Evolutionary conservation across 495 filamentous ascomycete genomes (phyloP).

Genomic region (Penicillium subrubescens): DNA sequence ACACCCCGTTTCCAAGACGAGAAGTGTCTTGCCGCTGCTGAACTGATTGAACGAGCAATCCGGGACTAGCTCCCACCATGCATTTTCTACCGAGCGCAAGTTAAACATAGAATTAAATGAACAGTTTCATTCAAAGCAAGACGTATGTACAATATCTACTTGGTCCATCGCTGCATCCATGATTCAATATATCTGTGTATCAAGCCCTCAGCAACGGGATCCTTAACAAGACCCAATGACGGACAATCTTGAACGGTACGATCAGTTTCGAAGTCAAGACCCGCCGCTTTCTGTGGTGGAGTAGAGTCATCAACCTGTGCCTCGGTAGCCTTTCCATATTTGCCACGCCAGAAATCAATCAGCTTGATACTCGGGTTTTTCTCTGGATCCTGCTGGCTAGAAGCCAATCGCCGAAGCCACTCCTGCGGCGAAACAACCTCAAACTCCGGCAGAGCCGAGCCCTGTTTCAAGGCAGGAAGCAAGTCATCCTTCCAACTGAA

Average conservation of each 20-base stretch:
- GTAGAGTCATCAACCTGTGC: neutral
- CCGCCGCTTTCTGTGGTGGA: neutral
- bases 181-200: conserved; percentile 26
- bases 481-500: conserved; percentile 58
- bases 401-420: conserved; percentile 53
- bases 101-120: neutral
- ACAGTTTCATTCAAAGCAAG: neutral
- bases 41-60: conserved; percentile 37
- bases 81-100: neutral
- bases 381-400: conserved; percentile 48
- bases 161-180: conserved; percentile 28
- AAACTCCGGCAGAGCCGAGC: conserved; percentile 43
- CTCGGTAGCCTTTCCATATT: conserved; percentile 20
- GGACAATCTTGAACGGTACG: conserved; percentile 25
- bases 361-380: conserved; percentile 63
- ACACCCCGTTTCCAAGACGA: conserved; percentile 47
- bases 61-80: neutral
- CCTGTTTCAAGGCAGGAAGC: conserved; percentile 48
- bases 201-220: conserved; percentile 25
- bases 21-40: conserved; percentile 39
- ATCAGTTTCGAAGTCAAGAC: conserved; percentile 24
- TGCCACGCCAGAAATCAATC: conserved; percentile 51
- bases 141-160: conserved; percentile 9
- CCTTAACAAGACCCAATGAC: conserved; percentile 16
- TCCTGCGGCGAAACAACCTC: conserved; percentile 44